Evolutionary conservation across 2,329 filamentous ascomycete species (phyloP), one percentile per base, ranked within the genome.

Genomic region (Claviceps pusilla): DNA sequence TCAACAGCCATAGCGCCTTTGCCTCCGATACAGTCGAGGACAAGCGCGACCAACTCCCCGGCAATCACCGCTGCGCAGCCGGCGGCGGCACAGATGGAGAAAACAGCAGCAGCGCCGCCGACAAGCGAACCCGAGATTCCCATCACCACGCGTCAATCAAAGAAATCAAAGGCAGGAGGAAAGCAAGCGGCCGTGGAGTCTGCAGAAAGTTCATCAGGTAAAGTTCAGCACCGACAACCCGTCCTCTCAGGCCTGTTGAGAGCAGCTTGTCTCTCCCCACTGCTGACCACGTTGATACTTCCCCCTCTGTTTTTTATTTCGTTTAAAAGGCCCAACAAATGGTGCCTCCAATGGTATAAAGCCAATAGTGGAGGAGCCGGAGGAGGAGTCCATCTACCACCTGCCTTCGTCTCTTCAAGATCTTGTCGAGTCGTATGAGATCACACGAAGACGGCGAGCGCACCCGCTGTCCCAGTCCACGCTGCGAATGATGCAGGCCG

Each of bases 331-430:
- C 35, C 73, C 75, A 61, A 66, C 74, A 3, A 83, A 82, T 65
- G 74, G 78, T 50, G 63, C 70, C 48, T 61, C 72, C 12, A 81
- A 82, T 59, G 77, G 76, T 12, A 67, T 74, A 63, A 78, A 76
- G 64, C 60, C 69, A 7, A 65, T 66, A 51, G 65, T 69, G 33
- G 70, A 75, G 57, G 64, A 63, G 37, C 53, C 70, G 49, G 74
- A 78, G 60, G 84, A 88, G 57, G 87, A 96, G 69, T 93, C 87
- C 12, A 86, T 96, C 61, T 98, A 91, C 68, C 90, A 97, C 67
- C 79, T 98, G 42, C 93, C 93, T 4, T 81, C 89, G 7, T 89
- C 87, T 35, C 73, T 98, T 53, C 87, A 89, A 64, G 93, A 98
- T 66, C 76, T 98, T 39, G 80, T 97, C 19, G 88, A 95, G 56